A percentile compares a stretch with the other conserved stretches of the same genome.
These are phyloP conservation scores for Pleurotus tuoliensis DNA, from an alignment of 768 basidiomycete genomes.

Conservation along the genomic window DNA sequence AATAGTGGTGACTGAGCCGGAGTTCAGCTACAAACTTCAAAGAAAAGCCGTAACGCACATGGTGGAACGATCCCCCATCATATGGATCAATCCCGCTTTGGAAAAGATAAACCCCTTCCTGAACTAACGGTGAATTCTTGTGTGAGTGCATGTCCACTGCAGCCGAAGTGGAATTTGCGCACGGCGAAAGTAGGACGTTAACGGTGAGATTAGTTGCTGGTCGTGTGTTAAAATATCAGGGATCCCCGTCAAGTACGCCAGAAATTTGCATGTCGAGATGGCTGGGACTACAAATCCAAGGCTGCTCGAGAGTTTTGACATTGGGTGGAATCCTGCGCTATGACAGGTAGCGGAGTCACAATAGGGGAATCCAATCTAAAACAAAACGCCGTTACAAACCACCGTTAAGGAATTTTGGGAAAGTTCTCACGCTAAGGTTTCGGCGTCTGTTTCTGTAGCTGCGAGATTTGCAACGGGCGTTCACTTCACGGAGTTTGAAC, in stretches of 20 bases:
- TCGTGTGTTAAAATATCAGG: conserved; percentile 32
- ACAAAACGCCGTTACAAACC: too few relatives aligned
- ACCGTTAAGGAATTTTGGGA: too few relatives aligned
- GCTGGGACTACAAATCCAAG: neutral
- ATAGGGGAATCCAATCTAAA: too few relatives aligned
- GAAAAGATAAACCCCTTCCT: conserved; percentile 85
- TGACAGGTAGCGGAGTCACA: too few relatives aligned
- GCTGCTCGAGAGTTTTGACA: neutral
- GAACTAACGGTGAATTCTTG: conserved; percentile 48
- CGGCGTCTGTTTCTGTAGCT: too few relatives aligned
- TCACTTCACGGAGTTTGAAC: too few relatives aligned
- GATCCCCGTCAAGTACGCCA: neutral
- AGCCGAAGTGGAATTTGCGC: conserved; percentile 25
- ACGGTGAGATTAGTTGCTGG: conserved; percentile 74
- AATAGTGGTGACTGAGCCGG: conserved; percentile 72
- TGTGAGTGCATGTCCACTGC: conserved; percentile 7
- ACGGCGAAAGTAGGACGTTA: conserved; percentile 80
- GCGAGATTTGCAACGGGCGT: too few relatives aligned
- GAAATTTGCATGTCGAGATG: neutral
- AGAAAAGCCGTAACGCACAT: conserved; percentile 49
- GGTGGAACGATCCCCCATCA: conserved; percentile 79
- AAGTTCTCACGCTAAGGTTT: too few relatives aligned
- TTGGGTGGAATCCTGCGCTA: neutral
- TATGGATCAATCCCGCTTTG: conserved; percentile 81
- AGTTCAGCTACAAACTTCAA: neutral